phyloP scores from a whole-genome alignment of 768 basidiomycete species.

The Leccinum rimulosum region DNA sequence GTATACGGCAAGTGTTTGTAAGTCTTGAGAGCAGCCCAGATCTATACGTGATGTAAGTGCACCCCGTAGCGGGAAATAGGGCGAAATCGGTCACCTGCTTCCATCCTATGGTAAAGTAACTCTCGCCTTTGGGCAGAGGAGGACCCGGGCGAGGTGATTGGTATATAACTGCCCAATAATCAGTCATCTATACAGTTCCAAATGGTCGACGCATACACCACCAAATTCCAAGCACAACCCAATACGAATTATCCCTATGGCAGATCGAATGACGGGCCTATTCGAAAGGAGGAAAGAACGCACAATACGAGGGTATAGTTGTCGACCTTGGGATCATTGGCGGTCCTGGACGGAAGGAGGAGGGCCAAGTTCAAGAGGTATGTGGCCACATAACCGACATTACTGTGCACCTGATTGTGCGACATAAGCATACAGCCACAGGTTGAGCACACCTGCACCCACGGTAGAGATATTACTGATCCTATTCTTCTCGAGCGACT shows the following conservation, averaged over 20 bases:
- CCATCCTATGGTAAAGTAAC: constrained; percentile 81
- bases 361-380: constrained; percentile 67
- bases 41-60: constrained; percentile 39
- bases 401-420: constrained; percentile 60
- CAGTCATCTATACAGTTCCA: not conserved
- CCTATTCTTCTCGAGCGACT: constrained; percentile 79
- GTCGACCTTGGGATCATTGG: constrained; percentile 57
- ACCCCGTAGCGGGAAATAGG: not conserved
- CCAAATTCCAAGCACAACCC: constrained; percentile 81
- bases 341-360: constrained; percentile 49
- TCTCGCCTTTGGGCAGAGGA: constrained; percentile 70
- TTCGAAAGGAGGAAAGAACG: constrained; percentile 20
- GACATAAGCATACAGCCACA: not conserved
- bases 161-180: constrained; percentile 56
- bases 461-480: constrained; percentile 86
- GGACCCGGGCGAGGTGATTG: constrained; percentile 86
- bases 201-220: constrained; percentile 60
- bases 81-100: constrained; percentile 53
- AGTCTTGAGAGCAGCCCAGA: constrained; percentile 73
- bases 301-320: constrained; percentile 75
- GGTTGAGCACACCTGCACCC: constrained; percentile 9
- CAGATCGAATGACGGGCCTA: not conserved
- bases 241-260: constrained; percentile 63
- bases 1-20: constrained; percentile 80
- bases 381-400: constrained; percentile 69